Conservation (phyloP, 768 basidiomycete genomes). For the Lactarius hengduanensis region DNA sequence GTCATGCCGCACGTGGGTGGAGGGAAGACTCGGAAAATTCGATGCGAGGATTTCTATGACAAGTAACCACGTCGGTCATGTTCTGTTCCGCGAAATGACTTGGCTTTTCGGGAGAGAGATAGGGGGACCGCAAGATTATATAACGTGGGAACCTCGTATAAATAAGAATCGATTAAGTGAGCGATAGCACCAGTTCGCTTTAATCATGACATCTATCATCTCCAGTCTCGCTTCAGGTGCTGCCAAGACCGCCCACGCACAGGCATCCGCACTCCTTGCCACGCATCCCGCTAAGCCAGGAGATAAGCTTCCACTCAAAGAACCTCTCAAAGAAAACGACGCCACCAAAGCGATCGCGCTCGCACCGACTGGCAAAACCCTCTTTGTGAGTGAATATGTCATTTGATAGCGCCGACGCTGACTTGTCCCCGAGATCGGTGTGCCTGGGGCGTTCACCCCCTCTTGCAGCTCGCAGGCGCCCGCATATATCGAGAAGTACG, state of each 20-base stretch:
- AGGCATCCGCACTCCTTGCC: constrained; percentile 17
- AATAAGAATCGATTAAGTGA: neutral
- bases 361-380: constrained; percentile 19
- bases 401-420: neutral
- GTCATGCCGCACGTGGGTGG: neutral
- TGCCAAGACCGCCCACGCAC: constrained; percentile 25
- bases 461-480: constrained; percentile 27
- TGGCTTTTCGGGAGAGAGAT: too few relatives aligned
- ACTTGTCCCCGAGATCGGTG: constrained; percentile 18
- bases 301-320: constrained; percentile 24
- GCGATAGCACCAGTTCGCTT: neutral
- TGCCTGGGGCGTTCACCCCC: constrained; percentile 29
- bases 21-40: neutral
- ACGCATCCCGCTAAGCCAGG: constrained; percentile 21
- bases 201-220: constrained; percentile 19
- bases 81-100: neutral
- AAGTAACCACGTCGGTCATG: neutral
- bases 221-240: neutral
- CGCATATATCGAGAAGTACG: constrained; percentile 59
- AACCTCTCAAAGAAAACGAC: constrained; percentile 25
- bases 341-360: constrained; percentile 16
- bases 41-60: neutral
- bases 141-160: neutral
- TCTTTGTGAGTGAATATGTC: constrained; percentile 21
- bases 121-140: neutral